phyloP scores from a whole-genome alignment of 768 basidiomycete genomes.

The Rickenella mellea region DNA sequence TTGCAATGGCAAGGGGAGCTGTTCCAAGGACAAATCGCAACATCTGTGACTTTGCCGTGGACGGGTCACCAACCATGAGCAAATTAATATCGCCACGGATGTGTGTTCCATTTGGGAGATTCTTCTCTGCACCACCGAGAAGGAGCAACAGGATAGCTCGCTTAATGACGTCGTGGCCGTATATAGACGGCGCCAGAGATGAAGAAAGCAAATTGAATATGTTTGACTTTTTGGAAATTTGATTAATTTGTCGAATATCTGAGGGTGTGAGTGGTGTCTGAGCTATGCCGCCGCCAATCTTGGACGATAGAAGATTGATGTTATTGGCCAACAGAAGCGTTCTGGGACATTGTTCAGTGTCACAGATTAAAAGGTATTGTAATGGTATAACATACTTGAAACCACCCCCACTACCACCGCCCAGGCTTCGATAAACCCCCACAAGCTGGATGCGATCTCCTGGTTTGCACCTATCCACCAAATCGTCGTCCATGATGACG shows the following conservation, averaged over 20 bases:
- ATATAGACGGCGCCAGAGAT: conserved; percentile 96
- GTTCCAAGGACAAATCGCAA: conserved; percentile 93
- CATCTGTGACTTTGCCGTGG: conserved; percentile 96
- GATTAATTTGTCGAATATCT: conserved; percentile 94
- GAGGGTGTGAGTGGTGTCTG: conserved; percentile 86
- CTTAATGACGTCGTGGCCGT: conserved; percentile 94
- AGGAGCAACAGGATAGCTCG: conserved; percentile 86
- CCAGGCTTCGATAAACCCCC: conserved; percentile 88
- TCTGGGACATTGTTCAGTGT: conserved; percentile 29
- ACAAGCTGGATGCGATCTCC: conserved; percentile 97
- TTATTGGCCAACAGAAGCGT: conserved; percentile 93
- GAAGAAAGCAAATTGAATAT: conserved; percentile 86
- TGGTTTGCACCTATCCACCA: conserved; percentile 96
- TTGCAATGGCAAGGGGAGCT: conserved; percentile 95
- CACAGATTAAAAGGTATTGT: conserved; percentile 15
- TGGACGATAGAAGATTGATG: conserved; percentile 88
- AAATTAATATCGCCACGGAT: conserved; percentile 99
- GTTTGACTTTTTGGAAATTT: conserved; percentile 77
- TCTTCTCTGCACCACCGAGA: conserved; percentile 96
- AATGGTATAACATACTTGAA: conserved; percentile 66
- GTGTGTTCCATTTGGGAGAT: conserved; percentile 93
- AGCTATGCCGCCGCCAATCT: conserved; percentile 90
- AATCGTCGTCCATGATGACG: conserved; percentile 90
- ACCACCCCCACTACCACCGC: conserved; percentile 82
- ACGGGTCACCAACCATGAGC: conserved; percentile 98